Conservation (phyloP, 768 basidiomycete genomes). For the Kwoniella dejecticola region DNA sequence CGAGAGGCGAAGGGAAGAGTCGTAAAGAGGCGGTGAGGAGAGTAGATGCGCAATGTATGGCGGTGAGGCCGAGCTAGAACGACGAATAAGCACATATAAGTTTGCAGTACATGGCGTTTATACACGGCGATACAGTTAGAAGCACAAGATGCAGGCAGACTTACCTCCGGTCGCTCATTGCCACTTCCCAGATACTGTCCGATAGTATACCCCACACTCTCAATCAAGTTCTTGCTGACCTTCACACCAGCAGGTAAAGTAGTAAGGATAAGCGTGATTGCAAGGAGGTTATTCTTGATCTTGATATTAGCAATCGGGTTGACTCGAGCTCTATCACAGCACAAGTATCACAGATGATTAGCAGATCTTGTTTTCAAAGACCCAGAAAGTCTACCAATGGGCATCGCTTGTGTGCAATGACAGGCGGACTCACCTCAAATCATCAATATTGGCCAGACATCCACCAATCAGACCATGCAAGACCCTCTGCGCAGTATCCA, state of each 20-base stretch:
- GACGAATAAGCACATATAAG: not conserved
- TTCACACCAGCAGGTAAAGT: slow-evolving; percentile 68
- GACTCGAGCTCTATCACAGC: slow-evolving; percentile 67
- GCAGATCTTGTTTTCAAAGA: no score
- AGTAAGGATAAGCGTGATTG: slow-evolving; percentile 80
- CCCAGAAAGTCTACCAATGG: no score
- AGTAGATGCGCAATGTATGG: slow-evolving; percentile 86
- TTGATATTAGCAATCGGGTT: slow-evolving; percentile 77
- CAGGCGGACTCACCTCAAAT: slow-evolving; percentile 71
- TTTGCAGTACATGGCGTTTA: no score
- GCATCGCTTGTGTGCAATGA: no score
- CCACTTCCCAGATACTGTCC: slow-evolving; percentile 73
- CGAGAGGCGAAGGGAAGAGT: slow-evolving; percentile 61
- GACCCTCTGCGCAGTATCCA: slow-evolving; percentile 55
- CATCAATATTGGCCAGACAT: slow-evolving; percentile 82
- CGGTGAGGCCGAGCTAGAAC: slow-evolving; percentile 72
- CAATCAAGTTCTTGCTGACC: slow-evolving; percentile 73
- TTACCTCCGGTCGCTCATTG: slow-evolving; percentile 64
- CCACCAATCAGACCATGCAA: slow-evolving; percentile 79
- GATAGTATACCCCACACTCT: slow-evolving; percentile 81
- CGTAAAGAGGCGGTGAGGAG: slow-evolving; percentile 71
- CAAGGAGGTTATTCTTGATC: slow-evolving; percentile 85
- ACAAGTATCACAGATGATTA: no score
- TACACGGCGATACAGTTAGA: no score
- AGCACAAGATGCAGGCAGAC: slow-evolving; percentile 14